Evolutionary conservation across 352 stramenopile species (phyloP), one percentile per base, ranked within the genome.

Genomic region (Globisporangium splendens): DNA sequence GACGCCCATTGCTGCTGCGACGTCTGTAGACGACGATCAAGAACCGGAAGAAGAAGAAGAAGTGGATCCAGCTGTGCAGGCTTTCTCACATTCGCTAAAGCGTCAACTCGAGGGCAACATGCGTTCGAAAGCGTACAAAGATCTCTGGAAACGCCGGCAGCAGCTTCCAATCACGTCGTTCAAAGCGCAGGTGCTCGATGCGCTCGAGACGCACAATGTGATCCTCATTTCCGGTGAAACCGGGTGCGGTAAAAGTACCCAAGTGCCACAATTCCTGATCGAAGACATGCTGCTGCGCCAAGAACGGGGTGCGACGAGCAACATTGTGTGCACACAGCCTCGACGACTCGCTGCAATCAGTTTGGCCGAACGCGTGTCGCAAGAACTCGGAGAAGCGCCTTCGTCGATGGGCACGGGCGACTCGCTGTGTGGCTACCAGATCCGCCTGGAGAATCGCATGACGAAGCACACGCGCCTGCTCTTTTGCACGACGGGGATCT

Each of bases 291-390:
- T 98, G 20, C 53, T 86, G 15, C 61, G 63, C 0, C 63, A 89
- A 6, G 62, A 79, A 43, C 72, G 73, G 17, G 78, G 89, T 18
- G 80, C 80, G 7, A 68, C 73, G 7, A 96, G 96, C 59, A 86
- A 98, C 54, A 98, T 99, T 65, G 72, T 99, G 44, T 97, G 97
- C 58, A 98, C 95, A 15, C 97, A 99, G 66, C 97, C 97, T 46
- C 88, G 97, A 8, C 88, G 97, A 50, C 74, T 99, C 13, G 96
- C 97, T 13, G 97, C 97, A 20, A 98, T 97, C 31, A 98, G 94
- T 57, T 77, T 99, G 21, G 95, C 95, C 8, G 71, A 85, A 56
- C 94, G 96, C 33, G 96, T 99, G 0, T 95, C 95, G 0, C 66
- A 95, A 4, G 97, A 99, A 62, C 77, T 98, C 10, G 91, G 90